These are phyloP conservation scores for Sclerotinia nivalis DNA, from an alignment of 2,329 filamentous ascomycete genomes.

Conservation along the genomic window DNA sequence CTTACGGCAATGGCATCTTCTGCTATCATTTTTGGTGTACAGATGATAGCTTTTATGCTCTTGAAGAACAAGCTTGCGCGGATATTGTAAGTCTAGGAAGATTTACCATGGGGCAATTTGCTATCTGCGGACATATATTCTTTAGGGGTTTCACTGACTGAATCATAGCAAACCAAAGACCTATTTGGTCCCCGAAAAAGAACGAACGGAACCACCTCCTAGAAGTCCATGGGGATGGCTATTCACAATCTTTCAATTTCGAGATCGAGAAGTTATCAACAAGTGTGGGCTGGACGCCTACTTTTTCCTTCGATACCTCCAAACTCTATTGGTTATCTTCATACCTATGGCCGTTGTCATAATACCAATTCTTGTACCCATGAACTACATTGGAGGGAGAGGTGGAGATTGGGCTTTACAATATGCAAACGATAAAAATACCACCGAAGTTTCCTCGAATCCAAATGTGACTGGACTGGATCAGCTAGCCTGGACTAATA, in stretches of 20 bases:
- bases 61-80: slow-evolving; percentile 76
- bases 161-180: slow-evolving; percentile 71
- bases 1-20: slow-evolving; percentile 40
- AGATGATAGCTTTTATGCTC: slow-evolving; percentile 70
- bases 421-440: slow-evolving; percentile 40
- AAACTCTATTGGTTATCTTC: slow-evolving; percentile 87
- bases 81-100: slow-evolving; percentile 67
- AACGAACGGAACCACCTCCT: slow-evolving; percentile 76
- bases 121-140: background rate
- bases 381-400: slow-evolving; percentile 75
- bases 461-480: slow-evolving; percentile 62
- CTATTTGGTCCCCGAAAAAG: slow-evolving; percentile 80
- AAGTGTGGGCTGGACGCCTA: slow-evolving; percentile 97
- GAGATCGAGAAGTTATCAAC: slow-evolving; percentile 81
- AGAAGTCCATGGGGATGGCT: slow-evolving; percentile 51
- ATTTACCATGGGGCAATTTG: background rate
- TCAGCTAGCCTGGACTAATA: slow-evolving; percentile 67
- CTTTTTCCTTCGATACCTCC: slow-evolving; percentile 91
- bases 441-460: slow-evolving; percentile 21
- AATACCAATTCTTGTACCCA: slow-evolving; percentile 79
- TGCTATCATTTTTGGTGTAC: slow-evolving; percentile 43
- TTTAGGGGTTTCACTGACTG: slow-evolving; percentile 26
- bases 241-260: slow-evolving; percentile 63
- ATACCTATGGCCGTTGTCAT: slow-evolving; percentile 76
- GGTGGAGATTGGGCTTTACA: slow-evolving; percentile 48